Evolutionary conservation across 2,329 filamentous ascomycete genomes (phyloP).

Genomic region (Hypoxylon sp.): DNA sequence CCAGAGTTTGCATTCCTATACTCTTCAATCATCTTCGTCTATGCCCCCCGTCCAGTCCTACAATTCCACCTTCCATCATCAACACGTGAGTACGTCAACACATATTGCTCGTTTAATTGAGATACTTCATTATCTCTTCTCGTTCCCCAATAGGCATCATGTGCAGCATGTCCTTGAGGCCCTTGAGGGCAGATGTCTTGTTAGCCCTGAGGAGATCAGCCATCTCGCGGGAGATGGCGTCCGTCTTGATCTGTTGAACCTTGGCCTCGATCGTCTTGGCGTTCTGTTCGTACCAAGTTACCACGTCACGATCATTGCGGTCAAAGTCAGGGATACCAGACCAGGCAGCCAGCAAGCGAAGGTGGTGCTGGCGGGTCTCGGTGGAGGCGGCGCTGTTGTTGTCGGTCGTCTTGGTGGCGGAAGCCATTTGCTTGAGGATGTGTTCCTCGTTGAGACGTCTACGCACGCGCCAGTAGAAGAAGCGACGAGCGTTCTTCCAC

Average conservation of each 20-base stretch:
- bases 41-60: constrained; percentile 17
- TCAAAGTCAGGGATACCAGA: constrained; percentile 83
- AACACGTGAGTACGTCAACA: constrained; percentile 1
- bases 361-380: constrained; percentile 74
- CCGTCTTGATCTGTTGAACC: constrained; percentile 85
- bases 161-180: constrained; percentile 86
- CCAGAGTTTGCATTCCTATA: not conserved
- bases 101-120: constrained; percentile 57
- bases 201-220: constrained; percentile 62
- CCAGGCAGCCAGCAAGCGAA: constrained; percentile 87
- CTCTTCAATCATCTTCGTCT: constrained; percentile 10
- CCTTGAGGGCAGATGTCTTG: constrained; percentile 82
- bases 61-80: not conserved
- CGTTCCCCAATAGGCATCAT: constrained; percentile 91
- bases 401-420: constrained; percentile 56
- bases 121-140: constrained; percentile 80
- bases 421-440: constrained; percentile 89
- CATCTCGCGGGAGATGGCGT: constrained; percentile 70
- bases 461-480: constrained; percentile 99
- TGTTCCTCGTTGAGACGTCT: constrained; percentile 97
- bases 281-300: constrained; percentile 97
- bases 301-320: constrained; percentile 84
- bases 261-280: constrained; percentile 85
- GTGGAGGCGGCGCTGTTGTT: constrained; percentile 53
- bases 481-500: constrained; percentile 91